Evolutionary conservation across 2,329 filamentous ascomycete genomes (phyloP).

Genomic region (Colletotrichum phormii): DNA sequence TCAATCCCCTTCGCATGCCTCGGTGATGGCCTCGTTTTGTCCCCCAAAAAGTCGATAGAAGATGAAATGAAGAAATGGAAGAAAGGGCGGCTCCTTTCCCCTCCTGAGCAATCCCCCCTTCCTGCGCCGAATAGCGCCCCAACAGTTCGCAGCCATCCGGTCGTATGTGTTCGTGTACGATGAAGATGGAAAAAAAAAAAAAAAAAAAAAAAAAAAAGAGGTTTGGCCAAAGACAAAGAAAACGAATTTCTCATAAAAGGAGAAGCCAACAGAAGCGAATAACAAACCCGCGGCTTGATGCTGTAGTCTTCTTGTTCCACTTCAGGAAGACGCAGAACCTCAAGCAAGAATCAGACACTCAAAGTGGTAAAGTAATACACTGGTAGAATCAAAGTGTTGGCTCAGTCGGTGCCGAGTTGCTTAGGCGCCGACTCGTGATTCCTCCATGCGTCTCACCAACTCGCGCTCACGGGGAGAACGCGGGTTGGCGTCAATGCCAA

Average conservation of each 20-base stretch:
- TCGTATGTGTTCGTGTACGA: slow-evolving; percentile 31
- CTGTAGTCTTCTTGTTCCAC: slow-evolving; percentile 21
- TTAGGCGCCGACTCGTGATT: slow-evolving; percentile 53
- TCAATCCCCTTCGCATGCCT: not conserved
- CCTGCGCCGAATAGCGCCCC: slow-evolving; percentile 29
- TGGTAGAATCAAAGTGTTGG: slow-evolving; percentile 39
- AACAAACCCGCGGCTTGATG: slow-evolving; percentile 29
- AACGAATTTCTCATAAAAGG: not conserved
- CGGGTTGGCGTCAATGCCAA: slow-evolving; percentile 70
- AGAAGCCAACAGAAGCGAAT: slow-evolving; percentile 21
- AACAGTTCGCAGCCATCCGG: slow-evolving; percentile 7
- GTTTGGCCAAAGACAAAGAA: not conserved
- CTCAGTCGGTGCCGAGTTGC: slow-evolving; percentile 38
- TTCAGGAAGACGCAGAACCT: slow-evolving; percentile 8
- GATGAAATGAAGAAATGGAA: not conserved
- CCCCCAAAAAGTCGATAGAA: not conserved
- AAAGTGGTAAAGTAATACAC: slow-evolving; percentile 36
- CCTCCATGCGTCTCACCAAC: slow-evolving; percentile 66
- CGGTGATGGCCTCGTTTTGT: not conserved
- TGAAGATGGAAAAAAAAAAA: slow-evolving; percentile 6
- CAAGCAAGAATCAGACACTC: slow-evolving; percentile 27
- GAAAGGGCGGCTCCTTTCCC: not conserved
- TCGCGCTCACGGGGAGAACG: slow-evolving; percentile 68
- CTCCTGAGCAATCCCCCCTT: not conserved
- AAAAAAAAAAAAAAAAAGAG: not conserved